Percentiles rank a stretch among this genome's conserved stretches.
These are phyloP conservation scores for Rhamnella rubrinervis DNA, from an alignment of 331 rosid genomes.

Conservation along the genomic window DNA sequence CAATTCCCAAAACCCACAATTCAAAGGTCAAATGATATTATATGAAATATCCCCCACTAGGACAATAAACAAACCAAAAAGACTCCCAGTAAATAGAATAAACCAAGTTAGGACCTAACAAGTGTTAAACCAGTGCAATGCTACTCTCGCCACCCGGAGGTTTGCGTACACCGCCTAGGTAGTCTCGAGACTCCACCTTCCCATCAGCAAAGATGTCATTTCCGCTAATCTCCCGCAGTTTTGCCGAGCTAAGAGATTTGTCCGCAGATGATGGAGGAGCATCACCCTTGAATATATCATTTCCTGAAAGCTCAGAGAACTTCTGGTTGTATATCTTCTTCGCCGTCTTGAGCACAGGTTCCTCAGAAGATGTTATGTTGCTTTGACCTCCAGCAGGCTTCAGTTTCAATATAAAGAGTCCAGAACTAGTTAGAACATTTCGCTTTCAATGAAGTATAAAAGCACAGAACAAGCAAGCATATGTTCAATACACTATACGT, in stretches of 20 bases:
- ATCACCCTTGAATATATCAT: slow-evolving; percentile 80
- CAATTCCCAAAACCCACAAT: slow-evolving; percentile 64
- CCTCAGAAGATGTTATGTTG: slow-evolving; percentile 37
- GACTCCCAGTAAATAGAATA: slow-evolving; percentile 34
- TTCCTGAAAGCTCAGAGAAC: slow-evolving; percentile 74
- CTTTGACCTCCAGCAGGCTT: slow-evolving; percentile 56
- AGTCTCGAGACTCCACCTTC: slow-evolving; percentile 87
- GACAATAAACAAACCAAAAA: slow-evolving; percentile 53
- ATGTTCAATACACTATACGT: background rate
- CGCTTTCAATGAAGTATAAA: background rate
- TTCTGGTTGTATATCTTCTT: slow-evolving; percentile 84
- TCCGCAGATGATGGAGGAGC: slow-evolving; percentile 67
- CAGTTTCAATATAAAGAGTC: slow-evolving; percentile 18
- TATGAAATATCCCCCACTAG: slow-evolving; percentile 55
- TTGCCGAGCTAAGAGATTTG: slow-evolving; percentile 72
- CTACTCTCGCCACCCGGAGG: slow-evolving; percentile 99
- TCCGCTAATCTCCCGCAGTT: slow-evolving; percentile 89
- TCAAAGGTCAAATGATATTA: slow-evolving; percentile 62
- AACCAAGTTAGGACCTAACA: slow-evolving; percentile 68
- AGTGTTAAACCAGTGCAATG: slow-evolving; percentile 85
- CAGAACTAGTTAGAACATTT: slow-evolving; percentile 20
- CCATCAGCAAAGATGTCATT: slow-evolving; percentile 96
- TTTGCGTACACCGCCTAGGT: slow-evolving; percentile 91
- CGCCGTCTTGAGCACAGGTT: slow-evolving; percentile 67
- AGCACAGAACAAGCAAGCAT: slow-evolving; percentile 10